Evolutionary conservation across 1,139 yeast species (phyloP), one percentile per base, ranked within the genome.

Genomic region (Nadsonia starkeyi-henricii): DNA sequence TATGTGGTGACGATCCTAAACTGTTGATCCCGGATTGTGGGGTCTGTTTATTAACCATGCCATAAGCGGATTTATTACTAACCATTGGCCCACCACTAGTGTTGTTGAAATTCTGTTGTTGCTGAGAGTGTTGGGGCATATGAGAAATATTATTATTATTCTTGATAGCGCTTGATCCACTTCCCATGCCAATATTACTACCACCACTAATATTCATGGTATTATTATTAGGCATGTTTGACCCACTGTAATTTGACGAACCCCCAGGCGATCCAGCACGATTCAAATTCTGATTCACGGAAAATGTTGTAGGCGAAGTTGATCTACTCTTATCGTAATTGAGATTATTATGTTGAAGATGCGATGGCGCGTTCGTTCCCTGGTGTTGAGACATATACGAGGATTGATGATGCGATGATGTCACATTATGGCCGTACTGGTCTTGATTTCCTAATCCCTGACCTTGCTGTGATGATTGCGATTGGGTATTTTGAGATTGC

Each of bases 151-250:
- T 26, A 12, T 26, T 26, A 12, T 26, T 26, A 26, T 26, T 26
- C n/a, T n/a, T n/a, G n/a, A n/a, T n/a, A n/a, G n/a, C n/a, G n/a
- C n/a, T n/a, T n/a, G n/a, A n/a, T n/a, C n/a, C n/a, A n/a, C n/a
- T n/a, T n/a, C n/a, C n/a, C n/a, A n/a, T n/a, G n/a, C n/a, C n/a
- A 26, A 26, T 26, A 26, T 26, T 26, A 12, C 12, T 26, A 12
- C 12, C 12, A 26, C 12, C 12, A 26, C 12, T 26, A 26, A 7
- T 26, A 12, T 26, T 26, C 9, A 7, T 26, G 30, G 7, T 26
- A 26, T 26, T 26, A 26, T 26, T 26, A 55, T 43, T 54, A 57
- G 20, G 51, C 44, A 46, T 44, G 50, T 21, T 48, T 52, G 28
- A 45, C 45, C 33, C 44, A 51, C 30, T 39, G 45, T 45, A 49